A percentile compares a stretch with the other conserved stretches of the same genome.
Evolutionary conservation across 2,329 filamentous ascomycete species (phyloP).

Genomic region (Colletotrichum plurivorum): DNA sequence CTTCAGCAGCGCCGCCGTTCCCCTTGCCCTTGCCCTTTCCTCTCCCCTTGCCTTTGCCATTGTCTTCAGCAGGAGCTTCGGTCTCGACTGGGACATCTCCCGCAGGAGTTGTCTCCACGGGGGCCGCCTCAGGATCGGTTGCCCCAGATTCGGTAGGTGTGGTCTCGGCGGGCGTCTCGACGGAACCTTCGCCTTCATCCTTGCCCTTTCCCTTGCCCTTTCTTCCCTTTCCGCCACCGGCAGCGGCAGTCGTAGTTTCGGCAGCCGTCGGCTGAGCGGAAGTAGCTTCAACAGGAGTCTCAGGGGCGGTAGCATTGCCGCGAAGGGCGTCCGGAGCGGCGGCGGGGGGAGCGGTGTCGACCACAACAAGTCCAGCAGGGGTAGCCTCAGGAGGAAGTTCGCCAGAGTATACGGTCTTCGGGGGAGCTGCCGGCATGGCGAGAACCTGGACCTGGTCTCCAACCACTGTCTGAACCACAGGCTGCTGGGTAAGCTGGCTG

Average conservation of each 20-base stretch:
- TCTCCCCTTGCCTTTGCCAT: conserved; percentile 15
- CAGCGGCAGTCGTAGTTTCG: not conserved
- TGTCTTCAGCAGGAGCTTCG: conserved; percentile 1
- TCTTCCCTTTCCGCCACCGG: not conserved
- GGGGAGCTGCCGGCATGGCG: conserved; percentile 11
- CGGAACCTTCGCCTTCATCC: not conserved
- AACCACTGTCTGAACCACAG: conserved; percentile 19
- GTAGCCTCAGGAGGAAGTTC: conserved; percentile 21
- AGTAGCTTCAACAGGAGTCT: not conserved
- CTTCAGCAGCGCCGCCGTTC: not conserved
- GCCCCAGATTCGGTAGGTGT: not conserved
- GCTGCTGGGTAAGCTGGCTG: conserved; percentile 31
- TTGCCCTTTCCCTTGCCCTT: not conserved
- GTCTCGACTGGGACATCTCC: not conserved
- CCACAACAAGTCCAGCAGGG: conserved; percentile 11
- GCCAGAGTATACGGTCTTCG: conserved; percentile 33
- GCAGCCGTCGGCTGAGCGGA: not conserved
- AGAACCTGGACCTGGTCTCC: conserved; percentile 13
- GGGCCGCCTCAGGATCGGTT: not conserved
- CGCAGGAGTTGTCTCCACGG: not conserved
- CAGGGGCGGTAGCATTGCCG: conserved; percentile 12
- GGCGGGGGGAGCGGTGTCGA: not conserved
- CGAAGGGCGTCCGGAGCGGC: not conserved
- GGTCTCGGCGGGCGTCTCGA: not conserved
- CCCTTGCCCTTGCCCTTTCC: conserved; percentile 11